A percentile compares a stretch with the other conserved stretches of the same genome.
Evolutionary conservation across 495 filamentous ascomycete genomes (phyloP).

Genomic region (Daldinia vernicosa): DNA sequence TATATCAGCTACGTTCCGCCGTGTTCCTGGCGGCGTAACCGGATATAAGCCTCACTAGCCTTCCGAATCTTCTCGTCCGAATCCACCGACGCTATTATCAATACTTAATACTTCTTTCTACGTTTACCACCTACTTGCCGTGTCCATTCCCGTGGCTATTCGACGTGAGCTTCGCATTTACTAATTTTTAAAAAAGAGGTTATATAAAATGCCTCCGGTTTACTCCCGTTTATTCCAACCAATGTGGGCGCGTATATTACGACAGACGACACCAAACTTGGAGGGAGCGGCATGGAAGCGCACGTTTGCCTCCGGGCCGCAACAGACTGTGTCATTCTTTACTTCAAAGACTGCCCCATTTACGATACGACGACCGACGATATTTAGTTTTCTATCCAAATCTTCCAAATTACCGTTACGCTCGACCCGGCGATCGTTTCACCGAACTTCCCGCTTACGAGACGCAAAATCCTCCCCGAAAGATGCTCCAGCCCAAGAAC

Average conservation of each 20-base stretch:
- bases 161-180: neutral
- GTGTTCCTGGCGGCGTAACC: conserved; percentile 15
- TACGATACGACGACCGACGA: conserved; percentile 14
- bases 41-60: conserved; percentile 29
- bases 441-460: conserved; percentile 44
- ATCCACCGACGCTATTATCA: conserved; percentile 23
- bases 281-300: conserved; percentile 32
- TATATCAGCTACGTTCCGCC: conserved; percentile 2
- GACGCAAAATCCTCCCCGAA: conserved; percentile 37
- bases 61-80: conserved; percentile 37
- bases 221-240: conserved; percentile 35
- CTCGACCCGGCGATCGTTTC: conserved; percentile 41
- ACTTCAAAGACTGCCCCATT: conserved; percentile 1
- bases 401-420: conserved; percentile 22
- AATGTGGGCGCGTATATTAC: conserved; percentile 23
- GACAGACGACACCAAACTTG: conserved; percentile 32
- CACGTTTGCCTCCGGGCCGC: conserved; percentile 35
- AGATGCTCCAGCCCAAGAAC: conserved; percentile 42
- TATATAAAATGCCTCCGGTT: conserved; percentile 34
- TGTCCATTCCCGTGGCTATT: neutral
- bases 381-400: conserved; percentile 13
- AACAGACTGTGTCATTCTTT: neutral
- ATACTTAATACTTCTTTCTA: conserved; percentile 4
- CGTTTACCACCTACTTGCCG: neutral
- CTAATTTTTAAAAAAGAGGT: neutral